These are phyloP conservation scores for Lippia alba DNA, from an alignment of 305 asterid species.

Conservation along the genomic window DNA sequence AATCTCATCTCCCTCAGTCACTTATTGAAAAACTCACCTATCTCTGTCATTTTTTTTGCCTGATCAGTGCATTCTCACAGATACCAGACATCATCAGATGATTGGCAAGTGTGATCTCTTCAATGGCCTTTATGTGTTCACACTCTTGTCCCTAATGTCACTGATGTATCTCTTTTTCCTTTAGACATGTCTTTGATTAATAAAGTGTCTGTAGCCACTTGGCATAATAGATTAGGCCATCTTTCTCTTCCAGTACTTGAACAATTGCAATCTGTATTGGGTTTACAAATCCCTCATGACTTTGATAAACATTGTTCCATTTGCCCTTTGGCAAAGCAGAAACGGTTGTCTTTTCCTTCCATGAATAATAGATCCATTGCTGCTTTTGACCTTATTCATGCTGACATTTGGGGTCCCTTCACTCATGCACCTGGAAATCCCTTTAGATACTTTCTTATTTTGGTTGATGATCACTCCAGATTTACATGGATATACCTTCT, in stretches of 20 bases:
- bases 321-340: no score
- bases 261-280: background rate
- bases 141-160: no score
- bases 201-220: background rate
- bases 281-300: no score
- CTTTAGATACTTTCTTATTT: background rate
- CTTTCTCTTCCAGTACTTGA: background rate
- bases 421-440: background rate
- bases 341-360: background rate
- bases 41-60: background rate
- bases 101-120: background rate
- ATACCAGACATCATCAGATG: background rate
- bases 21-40: no score
- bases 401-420: slow-evolving; percentile 20
- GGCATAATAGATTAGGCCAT: background rate
- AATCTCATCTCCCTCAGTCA: no score
- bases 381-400: background rate
- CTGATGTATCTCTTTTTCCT: no score
- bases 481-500: background rate
- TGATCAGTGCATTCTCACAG: background rate
- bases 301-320: no score
- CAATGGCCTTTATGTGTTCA: background rate
- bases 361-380: background rate
- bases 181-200: no score
- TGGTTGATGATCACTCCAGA: background rate